Conservation (phyloP, 108 stramenopile species). For the Chaetoceros muelleri region DNA sequence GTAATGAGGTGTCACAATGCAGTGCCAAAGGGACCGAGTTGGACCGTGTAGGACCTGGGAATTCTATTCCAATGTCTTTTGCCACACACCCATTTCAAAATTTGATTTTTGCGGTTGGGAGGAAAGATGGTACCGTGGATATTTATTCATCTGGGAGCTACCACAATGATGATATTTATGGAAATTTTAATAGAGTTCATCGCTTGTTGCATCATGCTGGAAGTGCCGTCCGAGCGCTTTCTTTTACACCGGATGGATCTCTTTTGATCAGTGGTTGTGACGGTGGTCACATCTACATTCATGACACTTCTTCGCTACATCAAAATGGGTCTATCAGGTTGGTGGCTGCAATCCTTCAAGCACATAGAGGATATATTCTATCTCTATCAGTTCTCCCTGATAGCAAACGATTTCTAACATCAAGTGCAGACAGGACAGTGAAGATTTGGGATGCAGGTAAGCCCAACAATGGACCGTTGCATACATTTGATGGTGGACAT, state of each 20-base stretch:
- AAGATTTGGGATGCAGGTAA: conserved; percentile 28
- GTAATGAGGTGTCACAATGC: conserved; percentile 2
- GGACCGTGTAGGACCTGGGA: conserved; percentile 11
- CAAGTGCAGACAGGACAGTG: conserved; percentile 24
- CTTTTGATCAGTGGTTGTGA: conserved; percentile 27
- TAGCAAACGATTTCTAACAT: conserved; percentile 26
- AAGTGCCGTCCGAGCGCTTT: conserved; percentile 24
- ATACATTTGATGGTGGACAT: conserved; percentile 20
- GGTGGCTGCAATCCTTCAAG: conserved; percentile 7
- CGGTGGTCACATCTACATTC: conserved; percentile 23
- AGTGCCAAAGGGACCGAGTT: conserved; percentile 19
- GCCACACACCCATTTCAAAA: conserved; percentile 11
- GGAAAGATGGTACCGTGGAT: conserved; percentile 33
- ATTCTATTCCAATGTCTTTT: conserved; percentile 16
- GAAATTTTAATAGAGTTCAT: conserved; percentile 2
- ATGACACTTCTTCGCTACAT: conserved; percentile 15
- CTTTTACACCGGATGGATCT: conserved; percentile 28
- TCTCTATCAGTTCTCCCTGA: conserved; percentile 10
- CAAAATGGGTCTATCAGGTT: conserved; percentile 13
- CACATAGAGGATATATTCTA: conserved; percentile 36
- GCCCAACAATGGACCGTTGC: conserved; percentile 17
- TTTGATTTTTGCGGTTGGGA: conserved; percentile 20
- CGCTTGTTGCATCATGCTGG: conserved; percentile 23
- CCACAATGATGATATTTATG: background rate
- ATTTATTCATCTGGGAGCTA: conserved; percentile 1